phyloP scores from a whole-genome alignment of 2,329 filamentous ascomycete genomes.

The Paraconiothyrium brasiliense region DNA sequence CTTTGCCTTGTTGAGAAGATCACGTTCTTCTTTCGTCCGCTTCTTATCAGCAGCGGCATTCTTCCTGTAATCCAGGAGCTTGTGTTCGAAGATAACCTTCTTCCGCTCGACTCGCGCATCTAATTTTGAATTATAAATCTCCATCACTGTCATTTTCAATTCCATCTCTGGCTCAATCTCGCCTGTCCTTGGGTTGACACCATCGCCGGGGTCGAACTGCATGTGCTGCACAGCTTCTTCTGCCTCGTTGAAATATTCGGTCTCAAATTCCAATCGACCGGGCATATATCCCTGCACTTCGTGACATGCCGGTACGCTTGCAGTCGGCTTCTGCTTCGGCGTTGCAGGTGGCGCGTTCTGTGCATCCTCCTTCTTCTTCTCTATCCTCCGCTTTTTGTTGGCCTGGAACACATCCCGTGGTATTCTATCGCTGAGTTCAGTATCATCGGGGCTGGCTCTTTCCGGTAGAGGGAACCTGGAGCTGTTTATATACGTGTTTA shows the following conservation, averaged over 20 bases:
- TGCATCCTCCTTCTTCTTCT: slow-evolving; percentile 85
- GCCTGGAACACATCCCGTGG: slow-evolving; percentile 93
- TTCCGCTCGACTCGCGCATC: slow-evolving; percentile 93
- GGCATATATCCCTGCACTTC: slow-evolving; percentile 99
- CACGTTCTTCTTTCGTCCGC: slow-evolving; percentile 92
- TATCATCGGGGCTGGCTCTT: slow-evolving; percentile 84
- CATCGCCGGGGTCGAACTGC: slow-evolving; percentile 97
- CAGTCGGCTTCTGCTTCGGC: slow-evolving; percentile 94
- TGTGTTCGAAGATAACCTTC: slow-evolving; percentile 96
- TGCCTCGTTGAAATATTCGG: slow-evolving; percentile 95
- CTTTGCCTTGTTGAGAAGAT: slow-evolving; percentile 91
- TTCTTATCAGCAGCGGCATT: slow-evolving; percentile 92
- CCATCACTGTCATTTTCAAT: slow-evolving; percentile 96
- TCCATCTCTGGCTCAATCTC: slow-evolving; percentile 96
- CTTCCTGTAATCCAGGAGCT: slow-evolving; percentile 90
- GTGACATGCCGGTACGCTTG: slow-evolving; percentile 93
- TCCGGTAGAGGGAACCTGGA: slow-evolving; percentile 85
- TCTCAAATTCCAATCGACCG: slow-evolving; percentile 95
- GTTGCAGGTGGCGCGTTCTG: slow-evolving; percentile 84
- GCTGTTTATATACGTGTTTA: slow-evolving; percentile 85
- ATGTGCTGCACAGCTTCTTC: slow-evolving; percentile 98
- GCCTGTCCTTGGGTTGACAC: slow-evolving; percentile 82
- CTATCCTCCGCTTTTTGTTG: slow-evolving; percentile 90
- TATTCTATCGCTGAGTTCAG: slow-evolving; percentile 78
- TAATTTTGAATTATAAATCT: slow-evolving; percentile 93